Evolutionary conservation across 371 early-diverging fungal species (phyloP).

Genomic region (Mucor sp.): DNA sequence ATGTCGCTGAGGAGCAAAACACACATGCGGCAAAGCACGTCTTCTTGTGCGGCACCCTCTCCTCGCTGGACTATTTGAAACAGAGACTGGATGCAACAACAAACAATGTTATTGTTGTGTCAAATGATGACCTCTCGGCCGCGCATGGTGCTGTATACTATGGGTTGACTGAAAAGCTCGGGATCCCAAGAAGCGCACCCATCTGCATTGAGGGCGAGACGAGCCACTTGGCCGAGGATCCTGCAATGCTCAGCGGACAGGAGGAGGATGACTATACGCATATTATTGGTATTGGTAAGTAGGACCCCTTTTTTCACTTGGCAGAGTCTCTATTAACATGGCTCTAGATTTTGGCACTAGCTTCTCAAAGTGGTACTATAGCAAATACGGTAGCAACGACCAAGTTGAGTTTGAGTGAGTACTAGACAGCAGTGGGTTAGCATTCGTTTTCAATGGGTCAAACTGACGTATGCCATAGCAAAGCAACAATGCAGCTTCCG

Average conservation of each 20-base stretch:
- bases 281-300: slow-evolving; percentile 20
- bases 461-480: not conserved
- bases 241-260: not conserved
- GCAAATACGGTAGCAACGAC: not conserved
- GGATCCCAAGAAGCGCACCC: slow-evolving; percentile 3
- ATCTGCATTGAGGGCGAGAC: not conserved
- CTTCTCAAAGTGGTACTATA: slow-evolving; percentile 18
- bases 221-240: not conserved
- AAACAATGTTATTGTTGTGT: not conserved
- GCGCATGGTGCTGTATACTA: slow-evolving; percentile 9
- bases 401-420: slow-evolving; percentile 6
- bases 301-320: not conserved
- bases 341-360: slow-evolving; percentile 46
- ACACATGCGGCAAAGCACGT: not conserved
- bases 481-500: slow-evolving; percentile 3
- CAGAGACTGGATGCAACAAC: not conserved
- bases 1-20: not conserved
- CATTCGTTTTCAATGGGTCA: too few relatives aligned
- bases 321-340: not conserved
- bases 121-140: slow-evolving; percentile 3
- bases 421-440: not conserved
- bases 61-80: slow-evolving; percentile 3
- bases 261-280: slow-evolving; percentile 14
- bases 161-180: not conserved
- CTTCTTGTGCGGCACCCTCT: slow-evolving; percentile 9